A percentile compares a stretch with the other conserved stretches of the same genome.
Evolutionary conservation across 306 rosid genomes (phyloP).

Genomic region (Castanospermum australe): DNA sequence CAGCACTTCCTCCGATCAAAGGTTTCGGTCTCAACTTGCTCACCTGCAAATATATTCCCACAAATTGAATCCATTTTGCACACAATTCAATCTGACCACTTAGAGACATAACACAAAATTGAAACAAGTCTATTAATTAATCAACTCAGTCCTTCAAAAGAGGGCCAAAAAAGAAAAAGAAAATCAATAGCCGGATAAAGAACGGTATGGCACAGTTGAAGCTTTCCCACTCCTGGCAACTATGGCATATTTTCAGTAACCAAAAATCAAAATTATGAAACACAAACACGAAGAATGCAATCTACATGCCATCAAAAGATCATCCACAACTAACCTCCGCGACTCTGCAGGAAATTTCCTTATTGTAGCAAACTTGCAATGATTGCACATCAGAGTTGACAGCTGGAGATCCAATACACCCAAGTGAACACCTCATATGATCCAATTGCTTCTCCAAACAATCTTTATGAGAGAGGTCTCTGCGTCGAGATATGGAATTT

Average conservation of each 20-base stretch:
- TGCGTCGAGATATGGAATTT: constrained; percentile 28
- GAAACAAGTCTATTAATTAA: not conserved
- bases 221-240: not conserved
- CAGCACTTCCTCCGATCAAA: constrained; percentile 29
- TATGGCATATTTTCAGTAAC: constrained; percentile 3
- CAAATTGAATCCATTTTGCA: constrained; percentile 11
- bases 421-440: constrained; percentile 63
- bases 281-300: constrained; percentile 22
- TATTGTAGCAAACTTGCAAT: constrained; percentile 33
- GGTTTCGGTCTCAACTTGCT: constrained; percentile 31
- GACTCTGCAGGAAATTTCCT: constrained; percentile 35
- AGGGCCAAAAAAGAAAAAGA: not conserved
- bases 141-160: not conserved
- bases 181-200: not conserved
- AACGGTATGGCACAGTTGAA: not conserved
- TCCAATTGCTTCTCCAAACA: constrained; percentile 43
- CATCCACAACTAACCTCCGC: constrained; percentile 36
- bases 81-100: not conserved
- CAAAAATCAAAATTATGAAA: not conserved
- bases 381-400: constrained; percentile 50
- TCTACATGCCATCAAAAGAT: not conserved
- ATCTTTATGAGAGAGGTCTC: constrained; percentile 28
- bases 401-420: constrained; percentile 43
- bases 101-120: not conserved
- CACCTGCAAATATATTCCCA: constrained; percentile 41